These are phyloP conservation scores for Phytophthora meadii DNA, from an alignment of 352 stramenopile species.

Conservation along the genomic window DNA sequence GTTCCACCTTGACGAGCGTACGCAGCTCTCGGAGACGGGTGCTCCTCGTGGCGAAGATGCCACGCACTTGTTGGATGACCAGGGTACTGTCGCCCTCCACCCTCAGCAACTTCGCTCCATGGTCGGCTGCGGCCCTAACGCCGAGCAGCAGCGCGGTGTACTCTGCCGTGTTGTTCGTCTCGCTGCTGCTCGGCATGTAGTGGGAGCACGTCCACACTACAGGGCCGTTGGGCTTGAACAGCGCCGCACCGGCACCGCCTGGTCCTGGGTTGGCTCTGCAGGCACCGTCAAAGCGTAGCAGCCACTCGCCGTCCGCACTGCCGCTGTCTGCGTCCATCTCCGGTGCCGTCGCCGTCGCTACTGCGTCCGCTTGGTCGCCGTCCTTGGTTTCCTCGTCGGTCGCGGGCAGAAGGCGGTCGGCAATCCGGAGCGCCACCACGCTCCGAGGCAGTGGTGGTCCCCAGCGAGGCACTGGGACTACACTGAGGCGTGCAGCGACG, in stretches of 20 bases:
- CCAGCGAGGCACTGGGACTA: neutral
- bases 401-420: neutral
- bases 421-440: neutral
- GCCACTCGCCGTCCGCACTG: neutral
- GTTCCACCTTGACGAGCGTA: neutral
- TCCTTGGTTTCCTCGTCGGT: neutral
- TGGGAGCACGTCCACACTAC: constrained; percentile 24
- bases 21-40: neutral
- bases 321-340: neutral
- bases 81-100: constrained; percentile 25
- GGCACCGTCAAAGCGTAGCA: constrained; percentile 16
- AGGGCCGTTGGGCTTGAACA: constrained; percentile 16
- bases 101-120: neutral
- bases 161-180: constrained; percentile 42
- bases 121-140: constrained; percentile 5
- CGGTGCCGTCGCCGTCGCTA: neutral
- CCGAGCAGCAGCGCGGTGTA: constrained; percentile 35
- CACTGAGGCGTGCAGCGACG: neutral
- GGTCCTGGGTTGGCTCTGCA: constrained; percentile 16
- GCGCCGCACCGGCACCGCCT: constrained; percentile 8
- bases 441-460: neutral
- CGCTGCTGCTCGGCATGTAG: constrained; percentile 6
- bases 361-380: neutral
- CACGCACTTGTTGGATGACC: constrained; percentile 13
- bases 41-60: constrained; percentile 5